Conservation (phyloP, 148 eudicot species). For the Vaccinium darrowii region DNA sequence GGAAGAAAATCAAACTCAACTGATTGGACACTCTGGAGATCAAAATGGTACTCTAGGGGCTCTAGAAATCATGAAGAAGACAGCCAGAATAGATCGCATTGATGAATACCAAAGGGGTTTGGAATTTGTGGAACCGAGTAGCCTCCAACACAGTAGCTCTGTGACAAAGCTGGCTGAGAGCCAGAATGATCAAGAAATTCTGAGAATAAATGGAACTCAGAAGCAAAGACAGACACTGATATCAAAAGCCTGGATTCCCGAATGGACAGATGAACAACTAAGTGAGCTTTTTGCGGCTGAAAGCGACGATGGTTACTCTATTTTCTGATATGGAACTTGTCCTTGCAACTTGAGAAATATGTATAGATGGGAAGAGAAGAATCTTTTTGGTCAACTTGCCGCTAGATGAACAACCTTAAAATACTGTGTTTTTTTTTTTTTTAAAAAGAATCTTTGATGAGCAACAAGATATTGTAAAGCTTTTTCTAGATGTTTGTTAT, state of each 20-base stretch:
- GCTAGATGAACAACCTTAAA: neutral
- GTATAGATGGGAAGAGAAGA: neutral
- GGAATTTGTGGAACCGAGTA: constrained; percentile 9
- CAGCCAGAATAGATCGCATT: neutral
- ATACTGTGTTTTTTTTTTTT: neutral
- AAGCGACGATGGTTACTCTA: constrained; percentile 19
- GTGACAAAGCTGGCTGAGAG: constrained; percentile 10
- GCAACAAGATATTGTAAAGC: neutral
- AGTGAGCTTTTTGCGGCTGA: constrained; percentile 35
- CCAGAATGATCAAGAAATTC: constrained; percentile 21
- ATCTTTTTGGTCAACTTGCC: neutral
- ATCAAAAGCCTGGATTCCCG: constrained; percentile 38
- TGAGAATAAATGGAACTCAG: constrained; percentile 15
- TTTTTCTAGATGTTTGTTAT: neutral
- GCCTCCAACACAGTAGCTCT: neutral
- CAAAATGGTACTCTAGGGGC: neutral
- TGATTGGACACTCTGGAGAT: constrained; percentile 5
- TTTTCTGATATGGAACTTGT: neutral
- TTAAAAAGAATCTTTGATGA: neutral
- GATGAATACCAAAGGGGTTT: constrained; percentile 7
- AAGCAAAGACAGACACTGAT: constrained; percentile 24
- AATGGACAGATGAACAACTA: constrained; percentile 74
- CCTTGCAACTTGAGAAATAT: neutral
- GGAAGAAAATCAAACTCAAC: neutral
- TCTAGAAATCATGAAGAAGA: constrained; percentile 7